Conservation (phyloP, 192 early-diverging fungal species). For the Podila verticillata region DNA sequence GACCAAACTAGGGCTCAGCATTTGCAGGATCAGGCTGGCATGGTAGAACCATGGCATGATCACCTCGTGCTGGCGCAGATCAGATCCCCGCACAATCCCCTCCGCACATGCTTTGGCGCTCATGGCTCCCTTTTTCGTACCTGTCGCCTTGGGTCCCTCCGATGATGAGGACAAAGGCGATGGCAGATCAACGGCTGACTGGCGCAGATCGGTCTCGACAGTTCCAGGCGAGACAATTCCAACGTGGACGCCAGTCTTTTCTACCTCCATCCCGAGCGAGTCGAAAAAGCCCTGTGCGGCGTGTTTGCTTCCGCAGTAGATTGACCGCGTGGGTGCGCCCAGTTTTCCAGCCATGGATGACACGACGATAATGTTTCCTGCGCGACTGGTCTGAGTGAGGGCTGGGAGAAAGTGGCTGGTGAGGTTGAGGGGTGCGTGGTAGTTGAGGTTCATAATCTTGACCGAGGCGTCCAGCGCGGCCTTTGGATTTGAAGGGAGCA, state of each 20-base stretch:
- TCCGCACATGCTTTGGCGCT: conserved; percentile 66
- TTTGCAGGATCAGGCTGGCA: conserved; percentile 55
- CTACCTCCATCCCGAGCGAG: conserved; percentile 81
- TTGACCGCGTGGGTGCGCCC: conserved; percentile 77
- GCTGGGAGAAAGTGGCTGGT: conserved; percentile 65
- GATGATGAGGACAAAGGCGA: background rate
- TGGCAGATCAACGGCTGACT: conserved; percentile 68
- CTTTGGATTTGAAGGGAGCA: conserved; percentile 14
- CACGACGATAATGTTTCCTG: conserved; percentile 72
- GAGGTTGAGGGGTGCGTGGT: conserved; percentile 60
- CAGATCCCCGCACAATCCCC: conserved; percentile 69
- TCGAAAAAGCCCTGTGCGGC: conserved; percentile 87
- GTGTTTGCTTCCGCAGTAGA: conserved; percentile 85
- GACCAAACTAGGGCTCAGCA: conserved; percentile 67
- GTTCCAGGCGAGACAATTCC: conserved; percentile 78
- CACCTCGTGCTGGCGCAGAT: conserved; percentile 62
- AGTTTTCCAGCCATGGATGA: conserved; percentile 79
- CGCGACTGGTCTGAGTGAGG: conserved; percentile 53
- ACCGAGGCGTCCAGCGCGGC: conserved; percentile 45
- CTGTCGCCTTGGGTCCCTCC: conserved; percentile 10
- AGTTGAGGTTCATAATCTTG: conserved; percentile 67
- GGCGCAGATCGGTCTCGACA: conserved; percentile 76
- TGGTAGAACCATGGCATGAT: conserved; percentile 72
- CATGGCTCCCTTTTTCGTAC: conserved; percentile 70
- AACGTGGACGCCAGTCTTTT: conserved; percentile 66